A percentile compares a stretch with the other conserved stretches of the same genome.
phyloP scores from a whole-genome alignment of 805 yeast genomes.

The Pichia manshurica region DNA sequence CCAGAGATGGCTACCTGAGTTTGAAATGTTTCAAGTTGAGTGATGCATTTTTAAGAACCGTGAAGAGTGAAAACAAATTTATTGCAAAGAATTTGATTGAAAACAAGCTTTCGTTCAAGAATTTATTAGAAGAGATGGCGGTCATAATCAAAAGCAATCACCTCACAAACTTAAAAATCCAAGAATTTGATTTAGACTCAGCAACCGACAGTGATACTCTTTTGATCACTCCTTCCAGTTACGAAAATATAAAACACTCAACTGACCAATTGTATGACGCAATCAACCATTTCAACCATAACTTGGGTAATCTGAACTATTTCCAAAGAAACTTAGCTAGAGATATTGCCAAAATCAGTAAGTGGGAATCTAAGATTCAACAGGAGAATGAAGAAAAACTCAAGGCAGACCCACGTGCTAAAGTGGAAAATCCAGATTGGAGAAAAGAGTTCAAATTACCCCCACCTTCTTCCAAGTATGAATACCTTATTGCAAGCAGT shows the following conservation, averaged over 20 bases:
- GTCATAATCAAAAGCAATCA: constrained; percentile 61
- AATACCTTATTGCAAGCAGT: constrained; percentile 61
- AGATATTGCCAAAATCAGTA: constrained; percentile 62
- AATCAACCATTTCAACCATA: constrained; percentile 70
- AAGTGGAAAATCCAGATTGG: constrained; percentile 52
- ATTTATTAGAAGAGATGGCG: constrained; percentile 68
- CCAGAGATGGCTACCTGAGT: constrained; percentile 55
- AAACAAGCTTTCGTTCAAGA: constrained; percentile 55
- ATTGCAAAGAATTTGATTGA: constrained; percentile 56
- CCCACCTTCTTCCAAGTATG: constrained; percentile 68
- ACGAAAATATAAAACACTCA: constrained; percentile 37
- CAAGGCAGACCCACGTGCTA: constrained; percentile 46
- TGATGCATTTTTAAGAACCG: constrained; percentile 48
- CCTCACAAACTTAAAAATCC: constrained; percentile 40
- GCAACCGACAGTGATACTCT: constrained; percentile 21
- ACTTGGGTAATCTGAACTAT: constrained; percentile 73
- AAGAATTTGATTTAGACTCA: constrained; percentile 19
- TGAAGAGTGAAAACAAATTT: constrained; percentile 51
- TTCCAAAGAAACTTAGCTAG: constrained; percentile 71
- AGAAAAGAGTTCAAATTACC: constrained; percentile 59
- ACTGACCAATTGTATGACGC: constrained; percentile 63
- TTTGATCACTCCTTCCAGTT: constrained; percentile 36
- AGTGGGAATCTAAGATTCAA: constrained; percentile 68
- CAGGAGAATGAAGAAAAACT: constrained; percentile 59
- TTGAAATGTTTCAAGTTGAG: constrained; percentile 68